phyloP scores from a whole-genome alignment of 768 basidiomycete species.

The Paxillus rubicundulus region DNA sequence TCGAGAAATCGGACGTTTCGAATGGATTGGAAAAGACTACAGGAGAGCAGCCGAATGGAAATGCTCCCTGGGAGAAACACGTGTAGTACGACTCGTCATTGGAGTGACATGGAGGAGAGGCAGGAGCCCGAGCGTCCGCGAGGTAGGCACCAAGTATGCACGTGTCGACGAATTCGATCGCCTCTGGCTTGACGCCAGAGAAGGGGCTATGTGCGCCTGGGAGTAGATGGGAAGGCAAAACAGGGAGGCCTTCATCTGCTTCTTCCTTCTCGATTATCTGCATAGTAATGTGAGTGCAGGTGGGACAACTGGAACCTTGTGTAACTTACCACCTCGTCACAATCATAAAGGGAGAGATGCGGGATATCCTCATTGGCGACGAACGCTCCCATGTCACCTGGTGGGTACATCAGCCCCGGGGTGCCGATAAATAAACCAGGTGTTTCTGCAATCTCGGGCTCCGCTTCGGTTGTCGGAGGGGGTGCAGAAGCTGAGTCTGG shows the following conservation, averaged over 20 bases:
- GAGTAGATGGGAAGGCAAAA: constrained; percentile 20
- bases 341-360: constrained; percentile 28
- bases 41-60: constrained; percentile 21
- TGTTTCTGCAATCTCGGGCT: constrained; percentile 1
- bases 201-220: constrained; percentile 23
- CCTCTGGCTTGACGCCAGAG: constrained; percentile 31
- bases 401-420: constrained; percentile 19
- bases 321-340: constrained; percentile 18
- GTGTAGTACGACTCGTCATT: constrained; percentile 11
- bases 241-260: not conserved
- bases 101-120: constrained; percentile 6
- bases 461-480: not conserved
- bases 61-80: constrained; percentile 1
- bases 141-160: constrained; percentile 23
- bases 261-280: constrained; percentile 7
- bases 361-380: constrained; percentile 38
- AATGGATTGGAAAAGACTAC: constrained; percentile 31
- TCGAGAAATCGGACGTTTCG: constrained; percentile 8
- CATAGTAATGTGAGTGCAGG: constrained; percentile 8
- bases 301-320: not conserved
- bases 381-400: constrained; percentile 18
- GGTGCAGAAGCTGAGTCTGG: not conserved
- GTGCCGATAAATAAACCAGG: constrained; percentile 6
- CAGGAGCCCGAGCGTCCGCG: not conserved
- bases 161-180: constrained; percentile 25